Evolutionary conservation across 805 yeast species (phyloP).

Genomic region (Kurtzmaniella fragi): DNA sequence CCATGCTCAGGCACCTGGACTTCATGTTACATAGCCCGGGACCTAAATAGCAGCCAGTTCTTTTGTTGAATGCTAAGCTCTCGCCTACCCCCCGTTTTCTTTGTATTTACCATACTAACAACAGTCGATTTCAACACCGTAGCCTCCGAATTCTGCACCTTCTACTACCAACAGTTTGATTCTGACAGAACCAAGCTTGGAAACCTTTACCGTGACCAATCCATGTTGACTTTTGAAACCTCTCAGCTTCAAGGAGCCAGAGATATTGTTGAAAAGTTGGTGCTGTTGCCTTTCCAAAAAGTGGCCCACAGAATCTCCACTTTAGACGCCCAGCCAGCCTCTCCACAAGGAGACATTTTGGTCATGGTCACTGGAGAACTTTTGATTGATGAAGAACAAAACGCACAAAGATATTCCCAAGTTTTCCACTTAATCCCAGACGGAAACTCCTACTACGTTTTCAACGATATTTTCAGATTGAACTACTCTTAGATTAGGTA

Average conservation of each 20-base stretch:
- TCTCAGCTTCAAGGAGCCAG: slow-evolving; percentile 92
- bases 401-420: slow-evolving; percentile 95
- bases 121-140: slow-evolving; percentile 42
- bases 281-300: slow-evolving; percentile 83
- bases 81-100: no score
- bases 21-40: no score
- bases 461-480: slow-evolving; percentile 95
- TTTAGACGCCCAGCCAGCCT: slow-evolving; percentile 96
- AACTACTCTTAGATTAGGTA: slow-evolving; percentile 55
- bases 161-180: slow-evolving; percentile 94
- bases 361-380: slow-evolving; percentile 98
- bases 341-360: slow-evolving; percentile 85
- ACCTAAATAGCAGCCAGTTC: no score
- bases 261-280: slow-evolving; percentile 87
- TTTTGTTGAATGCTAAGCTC: no score
- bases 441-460: slow-evolving; percentile 83
- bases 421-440: slow-evolving; percentile 97
- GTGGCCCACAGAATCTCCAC: slow-evolving; percentile 93
- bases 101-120: no score
- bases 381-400: slow-evolving; percentile 87
- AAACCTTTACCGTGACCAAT: slow-evolving; percentile 90
- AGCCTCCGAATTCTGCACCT: slow-evolving; percentile 80
- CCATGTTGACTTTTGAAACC: slow-evolving; percentile 96
- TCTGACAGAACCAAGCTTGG: slow-evolving; percentile 88
- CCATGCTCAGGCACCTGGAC: no score